Percentiles rank a stretch among this genome's conserved stretches.
Evolutionary conservation across 371 early-diverging fungal species (phyloP).

Genomic region (Lichtheimia corymbifera): DNA sequence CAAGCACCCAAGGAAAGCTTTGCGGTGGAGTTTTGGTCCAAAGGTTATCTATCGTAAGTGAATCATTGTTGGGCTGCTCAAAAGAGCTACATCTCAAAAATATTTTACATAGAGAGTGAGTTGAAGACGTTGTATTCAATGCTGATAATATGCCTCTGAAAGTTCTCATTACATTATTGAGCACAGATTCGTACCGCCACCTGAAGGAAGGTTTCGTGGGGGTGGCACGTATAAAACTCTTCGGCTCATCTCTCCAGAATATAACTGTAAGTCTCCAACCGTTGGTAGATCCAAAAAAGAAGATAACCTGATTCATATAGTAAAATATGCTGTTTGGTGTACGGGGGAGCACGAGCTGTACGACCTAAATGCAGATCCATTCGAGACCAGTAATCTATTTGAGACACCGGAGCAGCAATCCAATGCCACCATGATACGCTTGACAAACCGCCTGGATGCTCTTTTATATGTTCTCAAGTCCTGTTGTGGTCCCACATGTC

Average conservation of each 20-base stretch:
- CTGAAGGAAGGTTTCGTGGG: neutral
- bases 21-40: slow-evolving; percentile 62
- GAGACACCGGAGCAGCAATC: neutral
- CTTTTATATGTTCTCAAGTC: slow-evolving; percentile 51
- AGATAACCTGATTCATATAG: neutral
- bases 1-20: slow-evolving; percentile 56
- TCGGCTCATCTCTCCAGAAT: slow-evolving; percentile 51
- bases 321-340: slow-evolving; percentile 62
- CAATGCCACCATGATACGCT: neutral
- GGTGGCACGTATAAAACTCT: slow-evolving; percentile 59
- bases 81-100: no score
- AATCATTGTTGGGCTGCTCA: no score
- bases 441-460: slow-evolving; percentile 59
- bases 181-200: slow-evolving; percentile 10
- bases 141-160: neutral
- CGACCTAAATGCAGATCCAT: slow-evolving; percentile 58
- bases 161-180: neutral
- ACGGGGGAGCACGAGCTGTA: slow-evolving; percentile 67
- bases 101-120: neutral
- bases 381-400: slow-evolving; percentile 55
- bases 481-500: slow-evolving; percentile 60
- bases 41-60: no score
- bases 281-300: no score
- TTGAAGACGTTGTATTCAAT: neutral
- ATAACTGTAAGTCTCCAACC: slow-evolving; percentile 37